Base-by-base conservation (phyloP, 768 basidiomycete genomes). In the Psilocybe sp. region DNA sequence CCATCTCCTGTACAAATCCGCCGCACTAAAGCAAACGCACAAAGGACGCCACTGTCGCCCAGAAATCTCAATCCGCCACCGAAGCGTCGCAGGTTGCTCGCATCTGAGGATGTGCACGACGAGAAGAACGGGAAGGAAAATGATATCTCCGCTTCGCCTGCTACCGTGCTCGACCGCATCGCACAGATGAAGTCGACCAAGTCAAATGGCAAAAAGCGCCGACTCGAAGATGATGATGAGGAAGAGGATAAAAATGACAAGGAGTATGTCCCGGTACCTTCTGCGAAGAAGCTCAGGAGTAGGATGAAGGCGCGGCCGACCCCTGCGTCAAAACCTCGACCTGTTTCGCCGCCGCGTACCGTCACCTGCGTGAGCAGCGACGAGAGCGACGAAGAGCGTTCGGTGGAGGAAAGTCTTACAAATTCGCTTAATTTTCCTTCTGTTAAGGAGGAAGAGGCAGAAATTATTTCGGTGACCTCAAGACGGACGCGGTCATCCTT, bases 121-220 rank as follows among this genome's bases (percentile, higher is more conserved):
- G 64, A 82, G 64, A 23, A 59, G 3, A 65, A 81, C 0, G 66
- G 84, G 62, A 88, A 89, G 66, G 87, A 89, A 61, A 89, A 89
- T 58, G 50, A 64, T 31, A 23, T 39, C 15, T n/a, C 44, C 18
- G 41, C 28, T 7, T 28, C 8, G 44, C 5, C 7, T 43, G 48
- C 28, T 23, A 63, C 68, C 41, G 69, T 1, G 68, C 77, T 34
- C 69, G 78, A 16, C 53, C 69, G 28, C 82, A 85, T 50, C 73
- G 77, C 28, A 71, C 79, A 41, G 72, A 69, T 1, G 54, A 32
- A 1, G 28, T 57, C 28, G 23, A 34, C 35, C 37, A 50, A 31
- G 15, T 34, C 40, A 18, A 46, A 16, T 40, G 40, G 44, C 9
- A 58, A 55, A 53, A 84, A 84, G 63, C 70, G 82, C 41, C 68